These are phyloP conservation scores for Guyanaporus albipodus DNA, from an alignment of 768 basidiomycete genomes.

Conservation along the genomic window DNA sequence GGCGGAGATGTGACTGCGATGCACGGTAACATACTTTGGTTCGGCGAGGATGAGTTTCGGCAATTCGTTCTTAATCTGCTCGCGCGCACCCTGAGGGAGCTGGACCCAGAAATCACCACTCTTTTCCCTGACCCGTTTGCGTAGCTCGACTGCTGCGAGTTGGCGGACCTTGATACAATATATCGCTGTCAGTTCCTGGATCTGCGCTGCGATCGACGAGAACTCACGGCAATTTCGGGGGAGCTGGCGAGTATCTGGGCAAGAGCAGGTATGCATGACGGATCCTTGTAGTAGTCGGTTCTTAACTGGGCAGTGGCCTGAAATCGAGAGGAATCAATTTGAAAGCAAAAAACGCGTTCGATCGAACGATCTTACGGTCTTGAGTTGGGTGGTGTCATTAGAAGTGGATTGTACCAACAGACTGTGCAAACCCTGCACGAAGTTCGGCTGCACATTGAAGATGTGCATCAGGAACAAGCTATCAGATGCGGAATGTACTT, in stretches of 20 bases:
- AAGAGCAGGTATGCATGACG: slow-evolving; percentile 87
- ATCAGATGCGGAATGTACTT: slow-evolving; percentile 10
- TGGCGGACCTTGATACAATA: slow-evolving; percentile 71
- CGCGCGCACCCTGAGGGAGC: slow-evolving; percentile 61
- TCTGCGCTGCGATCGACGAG: slow-evolving; percentile 5
- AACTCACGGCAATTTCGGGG: slow-evolving; percentile 76
- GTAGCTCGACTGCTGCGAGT: slow-evolving; percentile 93
- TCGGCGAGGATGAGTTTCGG: slow-evolving; percentile 77
- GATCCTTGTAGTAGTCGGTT: slow-evolving; percentile 88
- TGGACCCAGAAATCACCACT: slow-evolving; percentile 81
- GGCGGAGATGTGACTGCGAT: background rate
- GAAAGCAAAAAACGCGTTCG: slow-evolving; percentile 20
- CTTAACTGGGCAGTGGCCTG: slow-evolving; percentile 92
- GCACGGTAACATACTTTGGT: slow-evolving; percentile 52
- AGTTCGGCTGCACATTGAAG: slow-evolving; percentile 48
- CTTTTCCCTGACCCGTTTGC: slow-evolving; percentile 83
- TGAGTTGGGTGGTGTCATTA: slow-evolving; percentile 85
- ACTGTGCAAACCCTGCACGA: slow-evolving; percentile 76
- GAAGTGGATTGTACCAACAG: slow-evolving; percentile 77
- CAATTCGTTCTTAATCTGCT: slow-evolving; percentile 80
- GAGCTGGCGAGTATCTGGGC: slow-evolving; percentile 82
- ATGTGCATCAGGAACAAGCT: background rate
- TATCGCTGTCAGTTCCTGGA: slow-evolving; percentile 7
- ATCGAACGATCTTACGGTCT: slow-evolving; percentile 61
- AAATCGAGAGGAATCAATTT: slow-evolving; percentile 8